A percentile compares a stretch with the other conserved stretches of the same genome.
These are phyloP conservation scores for Ophiostoma novo-ulmi DNA, from an alignment of 2,329 filamentous ascomycete species.

Conservation along the genomic window DNA sequence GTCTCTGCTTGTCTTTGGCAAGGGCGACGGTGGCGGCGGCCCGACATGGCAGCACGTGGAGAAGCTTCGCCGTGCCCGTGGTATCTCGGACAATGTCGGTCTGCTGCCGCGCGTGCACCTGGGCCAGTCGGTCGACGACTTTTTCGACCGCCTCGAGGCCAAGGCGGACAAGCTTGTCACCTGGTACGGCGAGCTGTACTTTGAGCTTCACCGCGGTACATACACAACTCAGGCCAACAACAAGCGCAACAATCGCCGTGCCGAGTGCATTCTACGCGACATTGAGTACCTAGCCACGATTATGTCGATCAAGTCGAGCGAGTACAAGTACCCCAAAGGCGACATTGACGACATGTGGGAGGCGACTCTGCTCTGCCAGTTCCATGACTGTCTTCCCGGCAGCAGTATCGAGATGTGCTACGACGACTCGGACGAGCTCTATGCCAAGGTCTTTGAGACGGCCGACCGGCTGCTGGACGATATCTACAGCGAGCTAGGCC, in stretches of 20 bases:
- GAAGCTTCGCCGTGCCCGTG: constrained; percentile 87
- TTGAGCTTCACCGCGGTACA: constrained; percentile 92
- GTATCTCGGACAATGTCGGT: constrained; percentile 77
- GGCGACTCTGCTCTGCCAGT: constrained; percentile 82
- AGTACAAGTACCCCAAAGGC: constrained; percentile 85
- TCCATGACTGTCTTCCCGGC: constrained; percentile 94
- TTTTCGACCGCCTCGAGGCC: constrained; percentile 79
- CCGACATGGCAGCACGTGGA: constrained; percentile 92
- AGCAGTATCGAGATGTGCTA: constrained; percentile 98
- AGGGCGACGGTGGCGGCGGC: constrained; percentile 92
- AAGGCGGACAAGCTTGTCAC: constrained; percentile 77
- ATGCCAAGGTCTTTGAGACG: constrained; percentile 73
- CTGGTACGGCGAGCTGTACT: constrained; percentile 98
- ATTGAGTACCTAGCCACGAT: constrained; percentile 84
- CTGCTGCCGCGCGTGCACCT: constrained; percentile 71
- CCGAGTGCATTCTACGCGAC: constrained; percentile 79
- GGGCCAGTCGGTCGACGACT: constrained; percentile 86
- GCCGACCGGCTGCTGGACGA: constrained; percentile 68
- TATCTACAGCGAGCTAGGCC: constrained; percentile 61
- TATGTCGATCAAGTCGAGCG: constrained; percentile 64
- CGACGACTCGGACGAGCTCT: constrained; percentile 86
- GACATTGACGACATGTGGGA: constrained; percentile 98
- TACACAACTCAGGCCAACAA: constrained; percentile 98
- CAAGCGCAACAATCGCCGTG: constrained; percentile 85
- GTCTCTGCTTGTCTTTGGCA: constrained; percentile 88